Evolutionary conservation across 176 grass and related monocot genomes (phyloP).

Genomic region (Poa pratensis): DNA sequence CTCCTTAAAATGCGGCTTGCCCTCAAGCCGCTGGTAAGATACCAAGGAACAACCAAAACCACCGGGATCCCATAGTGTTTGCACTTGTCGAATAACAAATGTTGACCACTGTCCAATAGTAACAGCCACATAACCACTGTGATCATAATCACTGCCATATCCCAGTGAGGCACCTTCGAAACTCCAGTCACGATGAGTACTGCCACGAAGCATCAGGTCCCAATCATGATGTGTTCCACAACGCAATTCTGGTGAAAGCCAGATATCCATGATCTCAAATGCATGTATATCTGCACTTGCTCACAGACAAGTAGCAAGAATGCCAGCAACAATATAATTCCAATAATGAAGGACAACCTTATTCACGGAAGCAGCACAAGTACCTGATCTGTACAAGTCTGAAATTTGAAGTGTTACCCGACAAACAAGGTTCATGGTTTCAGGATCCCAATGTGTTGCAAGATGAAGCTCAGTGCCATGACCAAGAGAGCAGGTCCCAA

Average conservation of each 20-base stretch:
- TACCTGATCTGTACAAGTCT: too few relatives aligned
- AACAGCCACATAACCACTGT: background rate
- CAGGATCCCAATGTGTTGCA: background rate
- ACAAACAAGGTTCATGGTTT: background rate
- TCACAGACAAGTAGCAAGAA: background rate
- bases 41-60: too few relatives aligned
- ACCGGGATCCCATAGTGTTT: too few relatives aligned
- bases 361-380: too few relatives aligned
- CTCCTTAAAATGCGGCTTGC: background rate
- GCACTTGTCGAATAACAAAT: background rate
- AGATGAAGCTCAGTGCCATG: background rate
- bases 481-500: background rate
- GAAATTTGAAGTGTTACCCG: background rate
- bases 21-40: background rate
- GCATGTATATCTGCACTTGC: background rate
- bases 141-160: background rate
- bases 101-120: background rate
- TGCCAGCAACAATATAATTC: too few relatives aligned
- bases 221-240: background rate
- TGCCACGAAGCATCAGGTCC: background rate
- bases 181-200: background rate
- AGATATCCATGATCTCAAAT: background rate
- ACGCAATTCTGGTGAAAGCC: background rate
- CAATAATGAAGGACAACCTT: too few relatives aligned
- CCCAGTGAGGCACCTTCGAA: background rate